phyloP scores from a whole-genome alignment of 257 asterid genomes.

The Orobanche coerulescens region DNA sequence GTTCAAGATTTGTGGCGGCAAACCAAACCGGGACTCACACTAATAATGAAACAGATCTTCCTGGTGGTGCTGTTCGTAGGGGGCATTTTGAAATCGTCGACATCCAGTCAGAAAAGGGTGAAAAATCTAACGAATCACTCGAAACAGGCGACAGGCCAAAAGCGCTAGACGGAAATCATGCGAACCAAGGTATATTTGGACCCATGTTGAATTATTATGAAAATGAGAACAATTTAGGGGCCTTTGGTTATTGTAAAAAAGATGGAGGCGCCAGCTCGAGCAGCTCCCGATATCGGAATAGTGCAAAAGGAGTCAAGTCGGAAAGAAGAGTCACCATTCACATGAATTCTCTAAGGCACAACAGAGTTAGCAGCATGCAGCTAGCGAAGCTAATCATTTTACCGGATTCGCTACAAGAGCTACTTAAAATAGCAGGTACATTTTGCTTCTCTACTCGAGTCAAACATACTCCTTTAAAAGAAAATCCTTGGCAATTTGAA shows the following conservation, averaged over 20 bases:
- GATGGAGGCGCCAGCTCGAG: slow-evolving; percentile 17
- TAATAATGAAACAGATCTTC: too few species aligned
- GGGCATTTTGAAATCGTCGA: slow-evolving; percentile 36
- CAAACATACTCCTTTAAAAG: too few species aligned
- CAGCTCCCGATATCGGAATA: slow-evolving; percentile 12
- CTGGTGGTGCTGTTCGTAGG: slow-evolving; percentile 24
- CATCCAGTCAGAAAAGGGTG: slow-evolving; percentile 30
- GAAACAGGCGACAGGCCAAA: slow-evolving; percentile 17
- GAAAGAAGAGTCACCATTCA: slow-evolving; percentile 70
- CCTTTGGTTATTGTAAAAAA: slow-evolving; percentile 6
- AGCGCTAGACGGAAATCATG: slow-evolving; percentile 20
- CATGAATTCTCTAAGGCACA: slow-evolving; percentile 23
- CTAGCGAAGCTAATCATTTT: slow-evolving; percentile 40
- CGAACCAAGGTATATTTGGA: slow-evolving; percentile 27
- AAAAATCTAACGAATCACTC: slow-evolving; percentile 17
- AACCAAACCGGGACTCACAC: slow-evolving; percentile 14
- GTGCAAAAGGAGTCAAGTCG: slow-evolving; percentile 19
- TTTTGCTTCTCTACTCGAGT: background rate
- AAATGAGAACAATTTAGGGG: slow-evolving; percentile 16
- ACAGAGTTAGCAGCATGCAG: slow-evolving; percentile 15
- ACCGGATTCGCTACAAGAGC: slow-evolving; percentile 59
- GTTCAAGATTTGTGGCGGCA: slow-evolving; percentile 16
- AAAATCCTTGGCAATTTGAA: too few species aligned
- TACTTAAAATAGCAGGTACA: slow-evolving; percentile 59
- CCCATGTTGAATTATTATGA: slow-evolving; percentile 21